These are phyloP conservation scores for Kondoa subrosea DNA, from an alignment of 768 basidiomycete genomes.

Conservation along the genomic window DNA sequence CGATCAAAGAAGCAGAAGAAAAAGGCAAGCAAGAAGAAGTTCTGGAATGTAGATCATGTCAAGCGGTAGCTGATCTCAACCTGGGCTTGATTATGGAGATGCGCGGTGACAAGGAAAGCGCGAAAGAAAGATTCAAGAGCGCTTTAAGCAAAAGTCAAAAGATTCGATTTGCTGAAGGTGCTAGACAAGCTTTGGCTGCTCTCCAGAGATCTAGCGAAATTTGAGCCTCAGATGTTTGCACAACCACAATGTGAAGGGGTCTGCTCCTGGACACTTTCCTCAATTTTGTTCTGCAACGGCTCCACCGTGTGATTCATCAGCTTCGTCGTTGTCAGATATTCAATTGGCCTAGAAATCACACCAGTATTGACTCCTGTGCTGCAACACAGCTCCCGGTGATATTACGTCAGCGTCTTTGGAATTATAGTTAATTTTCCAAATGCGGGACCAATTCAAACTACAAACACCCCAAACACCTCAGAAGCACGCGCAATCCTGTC, in stretches of 20 bases:
- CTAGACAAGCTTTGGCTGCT: not conserved
- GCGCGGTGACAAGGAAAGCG: not conserved
- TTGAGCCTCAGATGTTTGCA: not conserved
- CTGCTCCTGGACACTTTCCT: not conserved
- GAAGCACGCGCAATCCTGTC: no score
- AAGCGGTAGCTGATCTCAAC: constrained; percentile 21
- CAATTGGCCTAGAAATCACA: no score
- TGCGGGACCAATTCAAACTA: no score
- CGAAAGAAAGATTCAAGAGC: not conserved
- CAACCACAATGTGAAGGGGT: not conserved
- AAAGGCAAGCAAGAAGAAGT: constrained; percentile 8
- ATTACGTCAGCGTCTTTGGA: no score
- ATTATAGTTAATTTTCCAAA: no score
- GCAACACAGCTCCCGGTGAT: no score
- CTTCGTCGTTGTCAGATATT: no score
- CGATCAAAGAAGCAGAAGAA: constrained; percentile 6
- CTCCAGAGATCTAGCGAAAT: not conserved
- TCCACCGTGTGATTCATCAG: no score
- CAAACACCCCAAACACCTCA: no score
- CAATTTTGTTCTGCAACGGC: not conserved
- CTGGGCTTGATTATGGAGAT: constrained; percentile 21
- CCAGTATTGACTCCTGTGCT: no score
- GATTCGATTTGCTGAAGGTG: not conserved
- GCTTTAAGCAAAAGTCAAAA: not conserved
- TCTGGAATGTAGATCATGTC: constrained; percentile 13